phyloP scores from a whole-genome alignment of 1,284 basidiomycete species.

The Ganoderma boninense region DNA sequence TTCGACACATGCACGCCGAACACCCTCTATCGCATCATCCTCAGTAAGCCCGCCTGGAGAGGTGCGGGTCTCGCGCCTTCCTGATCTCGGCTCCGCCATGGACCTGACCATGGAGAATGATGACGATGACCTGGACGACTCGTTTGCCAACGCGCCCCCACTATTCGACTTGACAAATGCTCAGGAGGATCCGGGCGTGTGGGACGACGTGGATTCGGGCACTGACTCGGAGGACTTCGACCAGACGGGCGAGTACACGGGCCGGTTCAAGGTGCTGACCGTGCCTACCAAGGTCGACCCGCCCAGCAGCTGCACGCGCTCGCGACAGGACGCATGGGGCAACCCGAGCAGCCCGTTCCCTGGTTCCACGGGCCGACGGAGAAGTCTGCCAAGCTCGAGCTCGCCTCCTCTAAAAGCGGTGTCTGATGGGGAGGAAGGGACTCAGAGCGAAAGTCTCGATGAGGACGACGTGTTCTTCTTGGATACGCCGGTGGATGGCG shows the following conservation, averaged over 20 bases:
- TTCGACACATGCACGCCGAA: constrained; percentile 30
- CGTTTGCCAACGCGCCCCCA: constrained; percentile 38
- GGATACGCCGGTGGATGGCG: constrained; percentile 14
- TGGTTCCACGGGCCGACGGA: constrained; percentile 5
- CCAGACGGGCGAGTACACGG: constrained; percentile 69
- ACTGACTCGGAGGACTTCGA: constrained; percentile 39
- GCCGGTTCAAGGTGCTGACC: constrained; percentile 59
- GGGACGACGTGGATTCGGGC: constrained; percentile 44
- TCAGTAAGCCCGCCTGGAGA: constrained; percentile 29
- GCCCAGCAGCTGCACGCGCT: constrained; percentile 61
- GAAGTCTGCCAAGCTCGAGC: constrained; percentile 22
- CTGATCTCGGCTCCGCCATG: constrained; percentile 31
- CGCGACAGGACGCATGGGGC: constrained; percentile 67
- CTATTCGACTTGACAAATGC: constrained; percentile 41
- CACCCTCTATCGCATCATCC: constrained; percentile 38
- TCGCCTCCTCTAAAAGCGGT: constrained; percentile 26
- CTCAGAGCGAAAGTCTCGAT: constrained; percentile 20
- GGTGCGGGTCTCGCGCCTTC: constrained; percentile 18
- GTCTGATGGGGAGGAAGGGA: constrained; percentile 11
- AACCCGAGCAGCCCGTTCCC: constrained; percentile 69
- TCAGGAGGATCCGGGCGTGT: constrained; percentile 34
- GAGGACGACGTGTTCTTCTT: constrained; percentile 32
- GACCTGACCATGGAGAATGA: constrained; percentile 24
- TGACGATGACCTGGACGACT: constrained; percentile 30
- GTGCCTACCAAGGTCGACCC: constrained; percentile 74